Evolutionary conservation across 1,139 yeast genomes (phyloP).

Genomic region (Citeromyces hawaiiensis): DNA sequence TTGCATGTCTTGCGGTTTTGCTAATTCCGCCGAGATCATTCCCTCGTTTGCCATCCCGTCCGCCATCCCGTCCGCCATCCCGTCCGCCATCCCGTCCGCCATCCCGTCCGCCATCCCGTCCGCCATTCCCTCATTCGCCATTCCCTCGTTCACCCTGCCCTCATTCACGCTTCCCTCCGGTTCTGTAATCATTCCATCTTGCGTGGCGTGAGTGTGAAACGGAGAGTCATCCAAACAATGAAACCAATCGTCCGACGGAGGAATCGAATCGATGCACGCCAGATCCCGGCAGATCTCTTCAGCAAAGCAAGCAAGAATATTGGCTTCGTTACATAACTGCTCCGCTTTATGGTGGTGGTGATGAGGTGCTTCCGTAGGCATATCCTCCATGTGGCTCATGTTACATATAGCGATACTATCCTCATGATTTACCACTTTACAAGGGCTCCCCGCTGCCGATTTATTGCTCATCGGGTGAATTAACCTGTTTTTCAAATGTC

Average conservation of each 20-base stretch:
- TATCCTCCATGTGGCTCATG: neutral
- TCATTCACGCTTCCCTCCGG: neutral
- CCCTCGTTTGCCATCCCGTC: too few species aligned
- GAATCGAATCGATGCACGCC: neutral
- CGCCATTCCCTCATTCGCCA: too few species aligned
- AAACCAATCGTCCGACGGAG: neutral
- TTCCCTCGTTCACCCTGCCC: too few species aligned
- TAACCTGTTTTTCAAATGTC: too few species aligned
- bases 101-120: too few species aligned
- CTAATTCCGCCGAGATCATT: too few species aligned
- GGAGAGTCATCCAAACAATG: neutral
- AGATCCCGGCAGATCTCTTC: constrained; percentile 1
- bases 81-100: too few species aligned
- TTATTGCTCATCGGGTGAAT: neutral
- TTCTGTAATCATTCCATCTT: neutral
- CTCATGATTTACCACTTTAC: neutral
- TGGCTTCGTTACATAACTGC: neutral
- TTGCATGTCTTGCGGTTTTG: neutral
- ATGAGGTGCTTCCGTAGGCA: neutral
- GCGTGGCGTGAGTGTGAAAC: neutral
- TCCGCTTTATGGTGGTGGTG: constrained; percentile 1
- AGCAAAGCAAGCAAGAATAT: neutral
- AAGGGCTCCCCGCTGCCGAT: neutral
- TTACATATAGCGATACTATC: neutral
- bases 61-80: too few species aligned